Evolutionary conservation across 192 early-diverging fungal species (phyloP), one percentile per base, ranked within the genome.

Genomic region (Coemansia furcata): DNA sequence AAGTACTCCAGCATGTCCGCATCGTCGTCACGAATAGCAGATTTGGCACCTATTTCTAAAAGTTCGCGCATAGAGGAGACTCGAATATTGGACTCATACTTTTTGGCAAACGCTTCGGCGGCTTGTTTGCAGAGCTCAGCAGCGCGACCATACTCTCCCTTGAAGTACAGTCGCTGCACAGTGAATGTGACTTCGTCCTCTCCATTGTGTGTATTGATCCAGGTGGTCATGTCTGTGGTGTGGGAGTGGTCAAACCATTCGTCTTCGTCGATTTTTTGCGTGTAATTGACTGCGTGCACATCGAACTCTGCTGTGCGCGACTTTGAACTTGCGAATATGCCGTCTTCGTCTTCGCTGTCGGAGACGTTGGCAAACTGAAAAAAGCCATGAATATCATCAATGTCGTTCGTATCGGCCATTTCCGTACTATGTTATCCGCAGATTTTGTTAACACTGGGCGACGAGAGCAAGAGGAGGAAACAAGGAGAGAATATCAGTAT

Each of bases 301-400:
- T 78, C 80, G 42, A 83, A 78, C 60, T 37, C 38, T 3, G 42
- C 50, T 3, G 42, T 66, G 29, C 80, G 68, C 30, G 71, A 55
- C 21, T 76, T 69, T 3, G 76, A 32, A 2, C 66, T 71, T 6
- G 19, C 67, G 44, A 83, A 83, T 9, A 83, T 29, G 4, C 75
- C 69, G 42, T 73, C 68, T 10, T 71, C 80, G 21, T 43, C 63
- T 0, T 73, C 78, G 52, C 76, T 78, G 64, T 83, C 80, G 9
- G 67, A 61, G 44, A 32, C 46, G 17, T 63, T 60, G n/a, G 70
- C 76, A 67, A 83, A 83, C 62, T 83, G 80, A 46, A 83, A 83
- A 47, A 83, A 83, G 12, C 80, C 80, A 38, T 83, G 80, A 3
- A 58, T 50, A n/a, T 77, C 76, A 43, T 78, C 72, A 11, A 82